A percentile compares a stretch with the other conserved stretches of the same genome.
Evolutionary conservation across 495 filamentous ascomycete genomes (phyloP).

Genomic region (Penicillium parvum): DNA sequence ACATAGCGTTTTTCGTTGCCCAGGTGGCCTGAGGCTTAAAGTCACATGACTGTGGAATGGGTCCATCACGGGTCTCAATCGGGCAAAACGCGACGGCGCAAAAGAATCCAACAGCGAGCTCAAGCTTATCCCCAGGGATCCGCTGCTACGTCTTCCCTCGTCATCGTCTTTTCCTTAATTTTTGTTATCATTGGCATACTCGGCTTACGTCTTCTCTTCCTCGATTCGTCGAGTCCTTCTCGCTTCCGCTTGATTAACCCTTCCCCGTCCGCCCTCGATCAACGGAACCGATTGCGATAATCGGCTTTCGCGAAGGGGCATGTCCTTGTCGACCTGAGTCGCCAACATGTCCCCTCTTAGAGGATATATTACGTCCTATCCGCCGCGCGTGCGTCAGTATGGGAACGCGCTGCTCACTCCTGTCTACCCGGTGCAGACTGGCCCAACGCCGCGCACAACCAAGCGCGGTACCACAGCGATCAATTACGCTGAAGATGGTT

Average conservation of each 20-base stretch:
- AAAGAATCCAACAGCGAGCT: constrained; percentile 19
- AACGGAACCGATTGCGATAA: constrained; percentile 17
- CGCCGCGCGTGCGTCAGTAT: constrained; percentile 85
- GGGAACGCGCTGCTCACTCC: constrained; percentile 90
- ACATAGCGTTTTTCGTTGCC: background rate
- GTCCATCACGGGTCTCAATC: constrained; percentile 24
- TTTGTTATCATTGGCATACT: background rate
- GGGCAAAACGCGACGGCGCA: constrained; percentile 39
- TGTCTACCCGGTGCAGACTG: constrained; percentile 64
- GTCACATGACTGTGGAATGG: constrained; percentile 28
- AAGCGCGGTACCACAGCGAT: constrained; percentile 95
- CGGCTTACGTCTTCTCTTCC: background rate
- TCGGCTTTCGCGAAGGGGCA: constrained; percentile 34
- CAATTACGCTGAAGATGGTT: constrained; percentile 96
- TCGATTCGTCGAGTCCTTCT: background rate
- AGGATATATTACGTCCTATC: constrained; percentile 86
- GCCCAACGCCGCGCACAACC: constrained; percentile 75
- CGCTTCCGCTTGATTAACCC: constrained; percentile 8
- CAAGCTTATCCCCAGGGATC: background rate
- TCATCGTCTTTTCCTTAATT: too few species aligned
- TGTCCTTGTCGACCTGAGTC: constrained; percentile 35
- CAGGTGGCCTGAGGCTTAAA: constrained; percentile 6
- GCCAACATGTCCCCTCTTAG: constrained; percentile 64
- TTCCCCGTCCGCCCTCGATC: constrained; percentile 11
- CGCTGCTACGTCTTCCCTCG: background rate